Percentiles rank a stretch among this genome's conserved stretches.
Evolutionary conservation across 345 rosid genomes (phyloP).

Genomic region (Eucalyptus regnans): DNA sequence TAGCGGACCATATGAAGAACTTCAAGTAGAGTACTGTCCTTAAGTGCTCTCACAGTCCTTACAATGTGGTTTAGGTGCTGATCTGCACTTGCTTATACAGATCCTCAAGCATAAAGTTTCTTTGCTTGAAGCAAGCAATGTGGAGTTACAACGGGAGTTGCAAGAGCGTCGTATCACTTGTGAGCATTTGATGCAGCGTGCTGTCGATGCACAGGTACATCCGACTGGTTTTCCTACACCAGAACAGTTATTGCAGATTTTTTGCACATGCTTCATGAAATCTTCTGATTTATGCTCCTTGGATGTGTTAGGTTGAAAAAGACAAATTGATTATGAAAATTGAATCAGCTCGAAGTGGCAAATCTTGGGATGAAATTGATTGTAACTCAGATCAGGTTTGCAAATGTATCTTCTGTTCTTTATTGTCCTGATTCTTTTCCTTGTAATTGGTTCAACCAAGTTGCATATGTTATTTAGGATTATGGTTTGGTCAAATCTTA

Average conservation of each 20-base stretch:
- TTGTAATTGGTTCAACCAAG: background rate
- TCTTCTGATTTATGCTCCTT: background rate
- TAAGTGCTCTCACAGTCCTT: background rate
- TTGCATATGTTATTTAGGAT: slow-evolving; percentile 33
- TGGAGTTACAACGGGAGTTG: slow-evolving; percentile 67
- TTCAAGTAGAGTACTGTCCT: slow-evolving; percentile 41
- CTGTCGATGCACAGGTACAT: slow-evolving; percentile 80
- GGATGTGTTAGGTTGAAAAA: slow-evolving; percentile 60
- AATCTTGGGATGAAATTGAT: slow-evolving; percentile 87
- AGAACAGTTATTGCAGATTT: background rate
- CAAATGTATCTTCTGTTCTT: background rate
- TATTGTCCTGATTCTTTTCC: background rate
- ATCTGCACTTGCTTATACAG: slow-evolving; percentile 15
- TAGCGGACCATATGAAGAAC: slow-evolving; percentile 62
- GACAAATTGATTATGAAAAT: slow-evolving; percentile 71
- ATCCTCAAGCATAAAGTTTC: slow-evolving; percentile 77
- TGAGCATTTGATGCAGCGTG: slow-evolving; percentile 66
- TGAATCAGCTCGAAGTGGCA: slow-evolving; percentile 72
- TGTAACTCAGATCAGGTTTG: slow-evolving; percentile 38
- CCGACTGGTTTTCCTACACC: background rate
- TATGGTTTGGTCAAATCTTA: slow-evolving; percentile 55
- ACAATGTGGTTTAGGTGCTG: background rate
- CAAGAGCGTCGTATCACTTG: slow-evolving; percentile 54
- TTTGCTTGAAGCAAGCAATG: slow-evolving; percentile 80
- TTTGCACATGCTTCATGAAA: background rate